These are phyloP conservation scores for Osmanthus fragrans DNA, from an alignment of 257 asterid species.

Conservation along the genomic window DNA sequence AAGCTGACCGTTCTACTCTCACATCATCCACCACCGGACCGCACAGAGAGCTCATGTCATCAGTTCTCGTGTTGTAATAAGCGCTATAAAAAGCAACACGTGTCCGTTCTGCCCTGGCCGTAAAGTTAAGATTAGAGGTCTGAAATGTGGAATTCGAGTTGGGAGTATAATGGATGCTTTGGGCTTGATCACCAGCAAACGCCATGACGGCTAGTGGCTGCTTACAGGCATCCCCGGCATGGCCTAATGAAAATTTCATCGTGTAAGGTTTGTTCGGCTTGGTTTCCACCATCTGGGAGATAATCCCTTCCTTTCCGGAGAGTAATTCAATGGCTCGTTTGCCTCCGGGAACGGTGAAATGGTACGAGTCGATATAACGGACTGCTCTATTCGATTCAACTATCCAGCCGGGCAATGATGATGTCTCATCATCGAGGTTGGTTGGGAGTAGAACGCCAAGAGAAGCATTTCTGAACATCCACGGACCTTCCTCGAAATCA, in stretches of 20 bases:
- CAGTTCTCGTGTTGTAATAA: constrained; percentile 87
- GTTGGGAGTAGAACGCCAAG: constrained; percentile 92
- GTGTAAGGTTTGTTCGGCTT: constrained; percentile 68
- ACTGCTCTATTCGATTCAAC: constrained; percentile 95
- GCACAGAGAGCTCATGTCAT: constrained; percentile 89
- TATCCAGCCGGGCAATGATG: constrained; percentile 96
- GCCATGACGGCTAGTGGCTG: constrained; percentile 90
- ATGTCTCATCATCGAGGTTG: constrained; percentile 79
- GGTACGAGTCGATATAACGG: constrained; percentile 78
- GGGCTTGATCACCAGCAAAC: constrained; percentile 54
- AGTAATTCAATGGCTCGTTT: constrained; percentile 83
- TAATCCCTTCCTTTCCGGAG: constrained; percentile 90
- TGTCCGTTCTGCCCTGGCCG: constrained; percentile 77
- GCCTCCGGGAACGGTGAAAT: constrained; percentile 78
- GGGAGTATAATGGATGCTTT: constrained; percentile 28
- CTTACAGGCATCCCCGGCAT: constrained; percentile 76
- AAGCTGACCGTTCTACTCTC: constrained; percentile 57
- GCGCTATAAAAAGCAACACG: constrained; percentile 84
- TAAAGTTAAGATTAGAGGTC: constrained; percentile 60
- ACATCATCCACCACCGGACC: constrained; percentile 97
- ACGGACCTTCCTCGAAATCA: constrained; percentile 95
- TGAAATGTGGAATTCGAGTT: constrained; percentile 61
- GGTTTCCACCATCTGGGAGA: constrained; percentile 91
- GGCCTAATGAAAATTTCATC: constrained; percentile 72
- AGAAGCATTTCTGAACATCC: constrained; percentile 88